Evolutionary conservation across 1,139 yeast species (phyloP).

Genomic region (Magnusiomyces paraingens): DNA sequence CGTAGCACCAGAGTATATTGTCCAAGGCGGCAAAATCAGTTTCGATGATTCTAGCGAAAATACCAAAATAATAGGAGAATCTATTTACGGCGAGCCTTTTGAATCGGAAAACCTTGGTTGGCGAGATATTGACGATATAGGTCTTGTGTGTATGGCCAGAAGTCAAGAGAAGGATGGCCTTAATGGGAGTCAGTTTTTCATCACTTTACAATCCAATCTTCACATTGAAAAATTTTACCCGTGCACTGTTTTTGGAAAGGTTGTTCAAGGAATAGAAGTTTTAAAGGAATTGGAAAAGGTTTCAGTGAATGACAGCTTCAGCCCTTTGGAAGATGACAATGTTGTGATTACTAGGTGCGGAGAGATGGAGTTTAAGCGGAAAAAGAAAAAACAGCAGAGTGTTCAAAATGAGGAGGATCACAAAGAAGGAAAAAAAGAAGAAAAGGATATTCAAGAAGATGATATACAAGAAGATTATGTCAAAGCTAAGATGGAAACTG

Average conservation of each 20-base stretch:
- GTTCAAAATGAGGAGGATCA: not conserved
- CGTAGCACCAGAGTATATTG: slow-evolving; percentile 60
- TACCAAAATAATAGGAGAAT: slow-evolving; percentile 22
- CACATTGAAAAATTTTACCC: slow-evolving; percentile 35
- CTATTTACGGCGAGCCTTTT: slow-evolving; percentile 36
- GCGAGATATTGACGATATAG: slow-evolving; percentile 25
- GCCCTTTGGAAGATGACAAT: slow-evolving; percentile 37
- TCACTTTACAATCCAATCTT: slow-evolving; percentile 40
- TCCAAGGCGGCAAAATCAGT: slow-evolving; percentile 70
- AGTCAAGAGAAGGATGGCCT: slow-evolving; percentile 39
- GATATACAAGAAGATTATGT: not conserved
- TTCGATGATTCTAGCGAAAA: not conserved
- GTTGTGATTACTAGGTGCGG: slow-evolving; percentile 61
- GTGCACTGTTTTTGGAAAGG: slow-evolving; percentile 65
- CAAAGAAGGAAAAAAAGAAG: too few species aligned
- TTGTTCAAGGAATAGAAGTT: slow-evolving; percentile 61
- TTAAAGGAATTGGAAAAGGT: slow-evolving; percentile 34
- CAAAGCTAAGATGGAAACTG: too few species aligned
- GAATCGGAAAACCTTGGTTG: slow-evolving; percentile 55
- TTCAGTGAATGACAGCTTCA: slow-evolving; percentile 30
- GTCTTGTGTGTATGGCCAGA: slow-evolving; percentile 56
- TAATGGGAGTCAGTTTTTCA: slow-evolving; percentile 59
- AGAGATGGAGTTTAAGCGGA: slow-evolving; percentile 26
- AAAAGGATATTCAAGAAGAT: slow-evolving; percentile 1
- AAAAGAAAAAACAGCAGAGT: slow-evolving; percentile 3